These are phyloP conservation scores for Acacia melanoxylon DNA, from an alignment of 306 rosid species.

Conservation along the genomic window DNA sequence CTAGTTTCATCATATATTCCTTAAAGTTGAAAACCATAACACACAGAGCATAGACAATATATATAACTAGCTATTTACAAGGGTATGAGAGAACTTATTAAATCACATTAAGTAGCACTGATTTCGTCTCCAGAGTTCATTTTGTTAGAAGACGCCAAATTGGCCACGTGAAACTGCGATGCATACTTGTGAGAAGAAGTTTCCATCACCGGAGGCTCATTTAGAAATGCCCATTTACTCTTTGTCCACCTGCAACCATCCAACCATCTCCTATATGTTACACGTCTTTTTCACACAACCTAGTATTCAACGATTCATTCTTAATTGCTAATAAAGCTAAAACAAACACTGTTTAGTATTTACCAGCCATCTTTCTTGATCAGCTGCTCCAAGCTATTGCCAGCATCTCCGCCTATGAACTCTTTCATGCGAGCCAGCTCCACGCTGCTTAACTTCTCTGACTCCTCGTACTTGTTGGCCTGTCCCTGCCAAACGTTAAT, in stretches of 20 bases:
- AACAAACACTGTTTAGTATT: background rate
- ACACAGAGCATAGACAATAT: background rate
- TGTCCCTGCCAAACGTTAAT: background rate
- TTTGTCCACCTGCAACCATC: slow-evolving; percentile 70
- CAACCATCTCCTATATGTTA: background rate
- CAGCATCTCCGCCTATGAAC: slow-evolving; percentile 20
- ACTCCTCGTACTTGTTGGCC: slow-evolving; percentile 7
- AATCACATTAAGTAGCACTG: slow-evolving; percentile 3
- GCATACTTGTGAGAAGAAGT: slow-evolving; percentile 48
- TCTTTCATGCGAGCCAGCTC: slow-evolving; percentile 26
- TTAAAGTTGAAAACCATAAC: background rate
- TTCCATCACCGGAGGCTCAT: slow-evolving; percentile 68
- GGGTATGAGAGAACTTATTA: background rate
- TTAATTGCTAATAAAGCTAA: background rate
- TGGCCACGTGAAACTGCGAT: slow-evolving; percentile 63
- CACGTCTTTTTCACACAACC: background rate
- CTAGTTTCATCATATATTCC: background rate
- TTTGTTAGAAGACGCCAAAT: slow-evolving; percentile 32
- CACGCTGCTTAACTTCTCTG: slow-evolving; percentile 44
- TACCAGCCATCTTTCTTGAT: slow-evolving; percentile 63
- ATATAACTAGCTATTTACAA: background rate
- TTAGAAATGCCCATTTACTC: slow-evolving; percentile 91
- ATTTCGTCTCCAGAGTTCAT: slow-evolving; percentile 31
- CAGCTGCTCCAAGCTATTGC: slow-evolving; percentile 47
- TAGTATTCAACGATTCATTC: background rate